Conservation (phyloP, 139 green algal genomes). For the Chlorella sp. region DNA sequence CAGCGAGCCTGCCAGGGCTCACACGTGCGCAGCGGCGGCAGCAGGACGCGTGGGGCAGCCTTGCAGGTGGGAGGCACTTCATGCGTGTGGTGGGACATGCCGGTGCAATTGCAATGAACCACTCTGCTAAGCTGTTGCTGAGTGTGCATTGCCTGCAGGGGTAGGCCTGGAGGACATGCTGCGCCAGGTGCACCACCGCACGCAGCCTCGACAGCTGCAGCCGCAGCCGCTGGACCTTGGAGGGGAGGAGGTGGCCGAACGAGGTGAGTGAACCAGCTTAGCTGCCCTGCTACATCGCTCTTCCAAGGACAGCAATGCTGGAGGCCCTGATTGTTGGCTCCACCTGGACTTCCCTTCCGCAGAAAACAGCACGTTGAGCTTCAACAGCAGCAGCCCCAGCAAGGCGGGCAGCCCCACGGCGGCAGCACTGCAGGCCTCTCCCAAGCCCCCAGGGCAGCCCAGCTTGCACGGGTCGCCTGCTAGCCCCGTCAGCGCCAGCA, state of each 20-base stretch:
- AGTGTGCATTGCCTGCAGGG: not conserved
- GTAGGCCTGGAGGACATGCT: constrained; percentile 20
- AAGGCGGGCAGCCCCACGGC: not conserved
- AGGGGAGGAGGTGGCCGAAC: not conserved
- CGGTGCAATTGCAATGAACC: no score
- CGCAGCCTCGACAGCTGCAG: no score
- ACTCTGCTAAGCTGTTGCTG: not conserved
- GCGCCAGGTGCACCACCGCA: not conserved
- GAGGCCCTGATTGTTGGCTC: not conserved
- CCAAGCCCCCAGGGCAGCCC: not conserved
- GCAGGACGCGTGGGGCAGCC: constrained; percentile 16
- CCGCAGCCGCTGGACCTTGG: no score
- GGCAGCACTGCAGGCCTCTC: not conserved
- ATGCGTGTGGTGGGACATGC: not conserved
- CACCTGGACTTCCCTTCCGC: no score
- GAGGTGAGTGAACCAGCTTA: not conserved
- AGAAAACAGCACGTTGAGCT: not conserved
- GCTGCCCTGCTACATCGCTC: not conserved
- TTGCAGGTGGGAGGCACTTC: not conserved
- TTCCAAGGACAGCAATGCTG: not conserved
- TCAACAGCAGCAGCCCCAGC: constrained; percentile 9
- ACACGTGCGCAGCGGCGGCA: constrained; percentile 25
- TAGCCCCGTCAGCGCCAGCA: no score
- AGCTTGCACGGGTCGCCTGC: no score
- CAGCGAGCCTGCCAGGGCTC: not conserved